Base-by-base conservation (phyloP, 208 protist species). In the Spongospora subterranea region DNA sequence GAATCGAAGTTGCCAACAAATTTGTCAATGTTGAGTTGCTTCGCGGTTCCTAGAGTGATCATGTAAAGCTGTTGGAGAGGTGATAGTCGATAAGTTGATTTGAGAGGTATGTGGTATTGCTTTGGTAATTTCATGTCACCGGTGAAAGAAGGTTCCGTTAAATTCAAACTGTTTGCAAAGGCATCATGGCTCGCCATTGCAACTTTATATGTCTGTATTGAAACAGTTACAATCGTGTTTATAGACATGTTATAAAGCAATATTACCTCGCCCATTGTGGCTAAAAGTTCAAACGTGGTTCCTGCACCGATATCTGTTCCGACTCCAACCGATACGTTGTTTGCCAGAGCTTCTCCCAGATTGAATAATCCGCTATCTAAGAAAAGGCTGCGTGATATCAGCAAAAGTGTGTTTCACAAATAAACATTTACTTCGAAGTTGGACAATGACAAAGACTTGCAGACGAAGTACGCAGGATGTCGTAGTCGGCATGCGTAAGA, bases 231-330 rank as follows among this genome's bases (percentile, higher is more conserved):
- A 24, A 29, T 60, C 50, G 6, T 60, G 24, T 24, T 6, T 60
- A 60, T 29, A 29, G 24, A 60, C 6, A 24, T 60, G 24, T 29
- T 29, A 60, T 60, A 60, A 6, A 29, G 6, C 6, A 60, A 60
- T 6, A 20, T 40, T 35, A 82, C 71, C 71, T 82, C 71, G 6
- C 71, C 71, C 71, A 82, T 82, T 6, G 71, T 82, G 6, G 71
- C 6, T 6, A 82, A n/a, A 6, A 82, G n/a, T n/a, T 82, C 71
- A 82, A 82, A 82, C 17, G 35, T 82, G n/a, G 71, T 82, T 40
- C 71, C 71, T n/a, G 71, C 71, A 45, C 71, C 71, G n/a, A 82
- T 43, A 43, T 82, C 71, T 40, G 71, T 82, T 39, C 71, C 71
- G n/a, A 82, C 71, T 82, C 71, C 71, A 43, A 82, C n/a, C 11